Percentiles rank a stretch among this genome's conserved stretches.
phyloP scores from a whole-genome alignment of 345 rosid species.

The Viola odorata region DNA sequence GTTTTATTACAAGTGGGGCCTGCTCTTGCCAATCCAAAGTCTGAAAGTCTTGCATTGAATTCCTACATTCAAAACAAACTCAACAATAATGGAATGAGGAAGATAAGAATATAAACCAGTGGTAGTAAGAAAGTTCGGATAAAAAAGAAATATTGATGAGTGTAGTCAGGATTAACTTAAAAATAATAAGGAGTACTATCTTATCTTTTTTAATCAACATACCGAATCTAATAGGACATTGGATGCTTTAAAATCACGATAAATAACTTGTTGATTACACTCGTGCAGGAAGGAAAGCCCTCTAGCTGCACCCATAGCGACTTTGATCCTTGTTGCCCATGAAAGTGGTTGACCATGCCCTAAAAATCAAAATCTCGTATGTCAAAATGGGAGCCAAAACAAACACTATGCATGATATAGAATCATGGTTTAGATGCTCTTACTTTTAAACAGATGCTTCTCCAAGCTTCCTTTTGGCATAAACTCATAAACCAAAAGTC shows the following conservation, averaged over 20 bases:
- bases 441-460: constrained; percentile 67
- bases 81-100: not conserved
- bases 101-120: not conserved
- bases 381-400: too few species aligned
- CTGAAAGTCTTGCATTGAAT: constrained; percentile 55
- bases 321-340: constrained; percentile 62
- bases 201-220: constrained; percentile 15
- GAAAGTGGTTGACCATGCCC: constrained; percentile 52
- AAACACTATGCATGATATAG: too few species aligned
- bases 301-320: constrained; percentile 66
- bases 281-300: constrained; percentile 75
- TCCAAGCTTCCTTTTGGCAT: constrained; percentile 78
- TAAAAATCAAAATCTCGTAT: constrained; percentile 15
- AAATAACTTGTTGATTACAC: constrained; percentile 59
- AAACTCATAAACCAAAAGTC: constrained; percentile 78
- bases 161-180: too few species aligned
- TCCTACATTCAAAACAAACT: constrained; percentile 35
- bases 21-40: constrained; percentile 62
- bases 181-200: too few species aligned
- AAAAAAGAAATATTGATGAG: too few species aligned
- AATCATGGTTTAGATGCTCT: not conserved
- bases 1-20: constrained; percentile 51
- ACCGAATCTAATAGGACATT: constrained; percentile 77
- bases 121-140: too few species aligned
- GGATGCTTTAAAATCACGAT: constrained; percentile 77